Conservation (phyloP, 1,284 basidiomycete species). For the Heterobasidion occidentale region DNA sequence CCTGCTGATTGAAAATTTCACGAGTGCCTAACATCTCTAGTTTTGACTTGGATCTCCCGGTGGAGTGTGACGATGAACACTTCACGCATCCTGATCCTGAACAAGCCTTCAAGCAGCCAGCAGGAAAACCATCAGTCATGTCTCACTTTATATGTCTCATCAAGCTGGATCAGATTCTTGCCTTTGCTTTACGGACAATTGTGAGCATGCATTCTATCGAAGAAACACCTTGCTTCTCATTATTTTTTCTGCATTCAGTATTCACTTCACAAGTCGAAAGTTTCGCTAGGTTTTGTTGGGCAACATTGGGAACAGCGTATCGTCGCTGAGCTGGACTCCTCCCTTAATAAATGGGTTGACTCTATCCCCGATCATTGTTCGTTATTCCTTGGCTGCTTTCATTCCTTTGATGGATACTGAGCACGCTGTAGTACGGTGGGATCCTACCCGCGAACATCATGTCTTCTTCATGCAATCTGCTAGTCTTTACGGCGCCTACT, state of each 20-base stretch:
- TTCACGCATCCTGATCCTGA: constrained; percentile 39
- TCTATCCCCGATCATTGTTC: constrained; percentile 41
- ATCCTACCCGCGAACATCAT: constrained; percentile 50
- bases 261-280: constrained; percentile 47
- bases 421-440: constrained; percentile 61
- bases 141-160: constrained; percentile 44
- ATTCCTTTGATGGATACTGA: background rate
- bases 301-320: constrained; percentile 45
- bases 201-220: constrained; percentile 20
- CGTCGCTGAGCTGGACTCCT: constrained; percentile 51
- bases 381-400: constrained; percentile 1
- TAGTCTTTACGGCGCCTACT: constrained; percentile 59
- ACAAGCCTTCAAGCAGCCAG: constrained; percentile 37
- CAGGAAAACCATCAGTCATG: constrained; percentile 33
- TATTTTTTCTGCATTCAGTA: constrained; percentile 27
- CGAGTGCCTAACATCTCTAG: constrained; percentile 18
- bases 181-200: constrained; percentile 47
- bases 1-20: background rate
- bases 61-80: constrained; percentile 59
- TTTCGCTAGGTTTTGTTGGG: constrained; percentile 37
- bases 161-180: constrained; percentile 51
- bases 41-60: constrained; percentile 54
- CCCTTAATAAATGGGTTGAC: constrained; percentile 58
- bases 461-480: constrained; percentile 67
- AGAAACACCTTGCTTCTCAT: background rate